Evolutionary conservation across 176 grass and related monocot species (phyloP), one percentile per base, ranked within the genome.

Genomic region (Melocanna baccifera): DNA sequence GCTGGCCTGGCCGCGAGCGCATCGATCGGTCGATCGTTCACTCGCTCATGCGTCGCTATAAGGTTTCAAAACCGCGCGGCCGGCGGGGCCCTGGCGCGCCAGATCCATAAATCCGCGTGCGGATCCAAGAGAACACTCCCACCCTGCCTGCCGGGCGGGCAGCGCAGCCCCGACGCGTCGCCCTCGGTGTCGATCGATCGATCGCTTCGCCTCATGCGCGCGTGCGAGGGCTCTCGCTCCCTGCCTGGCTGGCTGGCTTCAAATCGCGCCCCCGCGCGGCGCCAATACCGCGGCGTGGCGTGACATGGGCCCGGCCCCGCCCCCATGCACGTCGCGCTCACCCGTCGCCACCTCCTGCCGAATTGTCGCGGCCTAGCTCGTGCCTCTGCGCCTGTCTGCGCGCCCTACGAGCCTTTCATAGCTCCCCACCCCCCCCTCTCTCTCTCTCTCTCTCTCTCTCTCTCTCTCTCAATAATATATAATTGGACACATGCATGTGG

Each of bases 361-460:
- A 83, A 71, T 78, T 90, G 83, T 90, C 83, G 83, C 79, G 73
- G 83, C 73, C 83, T 71, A 77, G 36, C 73, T 86, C 83, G 72
- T 90, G 88, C 78, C 71, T 61, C 48, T 29, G 69, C 62, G 70
- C 53, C 12, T 85, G 84, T 52, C 66, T 47, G 43, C 70, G 70
- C 45, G 13, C 68, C 12, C n/a, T 15, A 19, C 50, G 50, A 53
- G 18, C 50, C 50, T 53, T 53, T 53, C 16, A 16, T 19, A 19
- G 50, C 50, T 2, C 50, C 50, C 0, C 16, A 0, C 5, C 1
- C 6, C 51, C 20, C 18, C 7, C 51, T 8, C 19, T 52, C 50
- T 16, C 48, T 5, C 15, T 16, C 48, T 19, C 51, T 53, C 51
- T 18, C 51, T 53, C 18, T 19, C 51, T 8, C 19, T 52, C 50